Base-by-base conservation (phyloP, 139 green algal species). In the Chlorella sp. region DNA sequence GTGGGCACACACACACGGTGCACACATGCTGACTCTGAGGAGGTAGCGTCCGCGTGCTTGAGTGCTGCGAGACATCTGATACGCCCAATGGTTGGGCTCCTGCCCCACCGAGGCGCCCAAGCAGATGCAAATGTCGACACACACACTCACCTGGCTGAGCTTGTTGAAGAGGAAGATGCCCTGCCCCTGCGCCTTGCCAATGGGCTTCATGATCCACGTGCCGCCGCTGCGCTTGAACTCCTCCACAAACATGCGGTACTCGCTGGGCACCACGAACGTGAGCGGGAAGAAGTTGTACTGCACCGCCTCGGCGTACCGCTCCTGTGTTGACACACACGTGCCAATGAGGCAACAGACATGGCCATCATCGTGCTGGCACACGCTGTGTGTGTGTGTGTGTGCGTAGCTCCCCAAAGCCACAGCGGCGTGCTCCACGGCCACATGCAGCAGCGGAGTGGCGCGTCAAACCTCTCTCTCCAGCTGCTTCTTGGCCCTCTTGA, bases 161-260 rank as follows among this genome's bases (percentile, higher is more conserved):
- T 92, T 93, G 83, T 94, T 92, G 81, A 96, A 87, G 26, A 96
- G 83, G 79, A 94, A 96, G 79, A 96, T 96, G 73, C 91, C 91
- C 61, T 87, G 81, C 0, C 91, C 91, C 76, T 95, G 91, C 23
- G 85, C 83, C 49, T 78, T 82, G 6, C 79, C 85, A 42, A 86
- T 90, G 42, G 91, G 91, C 77, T 96, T 96, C 88, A 94, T 93
- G 83, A 96, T 96, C 91, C 91, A 96, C 22, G 84, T 86, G 17
- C 83, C 86, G 3, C 82, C 80, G 62, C 74, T 81, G 70, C 76
- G 76, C 71, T 83, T 85, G 85, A 94, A 94, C 82, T 93, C 89
- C 74, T 94, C 88, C 34, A 88, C 84, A 84, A 96, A 94, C 80
- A 94, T 88, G 71, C 85, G 83, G 77, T 91, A 93, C 75, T 95